phyloP scores from a whole-genome alignment of 129 eudicot genomes.

The Saussurea involucrata region DNA sequence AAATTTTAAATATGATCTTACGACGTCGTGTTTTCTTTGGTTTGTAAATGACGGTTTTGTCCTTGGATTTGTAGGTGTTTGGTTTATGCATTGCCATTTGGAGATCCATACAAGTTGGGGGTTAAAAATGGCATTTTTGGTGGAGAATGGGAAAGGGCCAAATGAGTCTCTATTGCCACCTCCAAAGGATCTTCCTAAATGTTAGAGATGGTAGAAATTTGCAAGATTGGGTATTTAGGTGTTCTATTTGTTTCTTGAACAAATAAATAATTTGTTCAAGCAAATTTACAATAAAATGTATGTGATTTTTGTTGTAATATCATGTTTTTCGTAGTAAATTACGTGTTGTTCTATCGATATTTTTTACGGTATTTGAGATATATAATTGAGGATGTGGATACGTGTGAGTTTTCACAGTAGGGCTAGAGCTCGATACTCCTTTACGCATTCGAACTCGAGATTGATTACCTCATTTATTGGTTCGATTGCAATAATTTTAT shows the following conservation, averaged over 20 bases:
- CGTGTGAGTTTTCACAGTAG: background rate
- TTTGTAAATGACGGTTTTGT: background rate
- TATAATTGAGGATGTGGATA: background rate
- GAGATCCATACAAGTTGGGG: conserved; percentile 92
- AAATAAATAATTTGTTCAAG: conserved; percentile 32
- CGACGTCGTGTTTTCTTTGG: background rate
- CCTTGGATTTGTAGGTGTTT: conserved; percentile 47
- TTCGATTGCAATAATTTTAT: no score
- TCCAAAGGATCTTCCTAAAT: conserved; percentile 79
- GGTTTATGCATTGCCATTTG: conserved; percentile 93
- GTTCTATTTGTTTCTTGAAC: conserved; percentile 36
- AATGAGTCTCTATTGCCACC: conserved; percentile 76
- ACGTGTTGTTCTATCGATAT: background rate
- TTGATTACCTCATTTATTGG: no score
- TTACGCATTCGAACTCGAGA: no score
- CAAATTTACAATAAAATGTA: conserved; percentile 15
- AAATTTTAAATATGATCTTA: no score
- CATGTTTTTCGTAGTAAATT: background rate
- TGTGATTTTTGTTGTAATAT: conserved; percentile 7
- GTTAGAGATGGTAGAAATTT: conserved; percentile 27
- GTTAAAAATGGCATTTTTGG: conserved; percentile 79
- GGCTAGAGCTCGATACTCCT: background rate
- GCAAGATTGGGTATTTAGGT: conserved; percentile 12
- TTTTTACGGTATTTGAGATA: background rate
- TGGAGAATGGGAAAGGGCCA: conserved; percentile 76